phyloP scores from a whole-genome alignment of 495 filamentous ascomycete species.

The Talaromyces adpressus region DNA sequence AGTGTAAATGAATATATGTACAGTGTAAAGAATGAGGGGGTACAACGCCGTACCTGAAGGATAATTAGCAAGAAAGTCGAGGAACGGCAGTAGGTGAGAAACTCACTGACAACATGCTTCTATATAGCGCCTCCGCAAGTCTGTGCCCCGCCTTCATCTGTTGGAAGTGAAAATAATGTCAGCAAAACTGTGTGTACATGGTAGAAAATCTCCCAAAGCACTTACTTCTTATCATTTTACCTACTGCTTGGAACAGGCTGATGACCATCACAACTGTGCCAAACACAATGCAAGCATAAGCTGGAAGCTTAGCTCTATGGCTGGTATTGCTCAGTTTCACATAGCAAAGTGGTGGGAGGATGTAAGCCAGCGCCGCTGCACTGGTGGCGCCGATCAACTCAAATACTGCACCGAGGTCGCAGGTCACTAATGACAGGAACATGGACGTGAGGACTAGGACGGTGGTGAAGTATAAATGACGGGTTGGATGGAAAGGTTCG shows the following conservation, averaged over 20 bases:
- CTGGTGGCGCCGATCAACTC: slow-evolving; percentile 93
- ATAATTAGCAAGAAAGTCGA: background rate
- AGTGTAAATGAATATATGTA: background rate
- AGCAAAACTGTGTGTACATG: background rate
- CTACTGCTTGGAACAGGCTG: slow-evolving; percentile 66
- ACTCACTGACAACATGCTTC: background rate
- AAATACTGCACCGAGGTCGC: slow-evolving; percentile 89
- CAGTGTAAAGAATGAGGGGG: background rate
- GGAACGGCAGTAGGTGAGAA: too few relatives aligned
- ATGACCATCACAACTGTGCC: slow-evolving; percentile 78
- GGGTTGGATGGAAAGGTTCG: slow-evolving; percentile 71
- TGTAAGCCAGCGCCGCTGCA: slow-evolving; percentile 89
- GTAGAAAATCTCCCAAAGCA: background rate
- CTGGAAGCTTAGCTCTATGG: slow-evolving; percentile 67
- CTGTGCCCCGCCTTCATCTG: slow-evolving; percentile 27
- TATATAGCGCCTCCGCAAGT: slow-evolving; percentile 19
- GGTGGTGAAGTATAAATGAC: slow-evolving; percentile 81
- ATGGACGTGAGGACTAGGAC: slow-evolving; percentile 73
- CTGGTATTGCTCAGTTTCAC: slow-evolving; percentile 71
- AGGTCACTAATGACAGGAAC: slow-evolving; percentile 71
- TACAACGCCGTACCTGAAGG: background rate
- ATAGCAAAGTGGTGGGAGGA: slow-evolving; percentile 90
- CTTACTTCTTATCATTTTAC: slow-evolving; percentile 53
- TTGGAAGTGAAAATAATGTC: background rate
- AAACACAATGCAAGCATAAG: slow-evolving; percentile 64